Percentiles rank a stretch among this genome's conserved stretches.
These are phyloP conservation scores for Trichoderma oligosporum DNA, from an alignment of 2,329 filamentous ascomycete genomes.

Conservation along the genomic window DNA sequence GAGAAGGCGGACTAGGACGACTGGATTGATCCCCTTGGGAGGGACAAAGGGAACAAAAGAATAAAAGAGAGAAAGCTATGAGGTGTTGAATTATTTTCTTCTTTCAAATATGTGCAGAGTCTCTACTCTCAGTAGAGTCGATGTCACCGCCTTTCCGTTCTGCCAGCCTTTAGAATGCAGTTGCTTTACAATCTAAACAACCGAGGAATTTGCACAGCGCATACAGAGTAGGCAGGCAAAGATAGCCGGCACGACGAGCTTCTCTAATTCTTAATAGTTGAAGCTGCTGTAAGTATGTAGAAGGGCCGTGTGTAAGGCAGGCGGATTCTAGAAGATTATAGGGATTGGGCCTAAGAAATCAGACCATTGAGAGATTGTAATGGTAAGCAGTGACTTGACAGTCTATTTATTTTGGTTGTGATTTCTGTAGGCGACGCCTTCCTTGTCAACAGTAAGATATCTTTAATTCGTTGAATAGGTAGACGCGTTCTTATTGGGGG, in stretches of 20 bases:
- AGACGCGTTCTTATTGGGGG: too few species aligned
- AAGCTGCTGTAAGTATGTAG: not conserved
- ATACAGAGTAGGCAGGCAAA: not conserved
- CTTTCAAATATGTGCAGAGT: not conserved
- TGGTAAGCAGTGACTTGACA: not conserved
- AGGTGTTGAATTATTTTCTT: not conserved
- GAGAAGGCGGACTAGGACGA: not conserved
- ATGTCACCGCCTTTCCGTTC: constrained; percentile 18
- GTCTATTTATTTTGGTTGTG: not conserved
- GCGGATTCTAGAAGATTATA: not conserved
- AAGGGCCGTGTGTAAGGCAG: not conserved
- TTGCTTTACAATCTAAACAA: not conserved
- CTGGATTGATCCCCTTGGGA: not conserved
- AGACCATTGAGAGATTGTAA: not conserved
- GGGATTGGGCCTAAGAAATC: not conserved
- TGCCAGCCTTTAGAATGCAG: constrained; percentile 5
- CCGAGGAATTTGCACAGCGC: not conserved
- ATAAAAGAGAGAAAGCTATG: not conserved
- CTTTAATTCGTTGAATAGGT: not conserved
- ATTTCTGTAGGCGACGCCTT: not conserved
- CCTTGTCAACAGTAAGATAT: not conserved
- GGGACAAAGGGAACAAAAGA: constrained; percentile 4
- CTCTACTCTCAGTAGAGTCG: not conserved
- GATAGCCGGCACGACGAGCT: not conserved
- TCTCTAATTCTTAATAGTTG: not conserved